Evolutionary conservation across 2,329 filamentous ascomycete genomes (phyloP).

Genomic region (Aspergillus ochraceus): DNA sequence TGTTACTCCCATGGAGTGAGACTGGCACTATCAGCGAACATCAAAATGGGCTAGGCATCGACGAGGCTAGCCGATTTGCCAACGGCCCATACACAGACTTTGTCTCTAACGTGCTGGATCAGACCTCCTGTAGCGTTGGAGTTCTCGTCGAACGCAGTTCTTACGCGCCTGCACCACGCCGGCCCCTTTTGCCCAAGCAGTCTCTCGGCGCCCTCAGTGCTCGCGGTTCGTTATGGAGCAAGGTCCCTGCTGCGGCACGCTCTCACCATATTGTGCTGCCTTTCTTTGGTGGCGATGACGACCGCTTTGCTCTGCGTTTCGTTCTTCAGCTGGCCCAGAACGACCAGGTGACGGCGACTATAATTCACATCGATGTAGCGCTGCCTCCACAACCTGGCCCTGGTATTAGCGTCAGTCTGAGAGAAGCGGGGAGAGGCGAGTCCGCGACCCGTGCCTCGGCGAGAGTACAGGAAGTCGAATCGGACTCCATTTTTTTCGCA

Average conservation of each 20-base stretch:
- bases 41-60: slow-evolving; percentile 48
- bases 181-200: slow-evolving; percentile 32
- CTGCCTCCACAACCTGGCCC: slow-evolving; percentile 5
- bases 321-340: slow-evolving; percentile 83
- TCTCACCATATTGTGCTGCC: slow-evolving; percentile 84
- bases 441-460: neutral
- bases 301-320: slow-evolving; percentile 74
- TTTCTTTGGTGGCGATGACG: slow-evolving; percentile 82
- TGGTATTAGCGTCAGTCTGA: slow-evolving; percentile 8
- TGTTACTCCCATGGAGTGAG: slow-evolving; percentile 89
- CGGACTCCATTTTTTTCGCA: slow-evolving; percentile 56
- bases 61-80: slow-evolving; percentile 58
- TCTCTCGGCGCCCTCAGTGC: slow-evolving; percentile 60
- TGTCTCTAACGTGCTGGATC: slow-evolving; percentile 65
- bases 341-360: slow-evolving; percentile 72
- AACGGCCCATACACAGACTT: slow-evolving; percentile 70
- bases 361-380: slow-evolving; percentile 59
- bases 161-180: slow-evolving; percentile 31
- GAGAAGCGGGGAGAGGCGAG: neutral
- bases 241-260: slow-evolving; percentile 60
- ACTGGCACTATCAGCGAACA: slow-evolving; percentile 73
- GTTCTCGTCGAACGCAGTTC: slow-evolving; percentile 77
- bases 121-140: slow-evolving; percentile 66
- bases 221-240: slow-evolving; percentile 58
- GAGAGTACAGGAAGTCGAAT: slow-evolving; percentile 30